Evolutionary conservation across 306 rosid species (phyloP), one percentile per base, ranked within the genome.

Genomic region (Psophocarpus tetragonolobus): DNA sequence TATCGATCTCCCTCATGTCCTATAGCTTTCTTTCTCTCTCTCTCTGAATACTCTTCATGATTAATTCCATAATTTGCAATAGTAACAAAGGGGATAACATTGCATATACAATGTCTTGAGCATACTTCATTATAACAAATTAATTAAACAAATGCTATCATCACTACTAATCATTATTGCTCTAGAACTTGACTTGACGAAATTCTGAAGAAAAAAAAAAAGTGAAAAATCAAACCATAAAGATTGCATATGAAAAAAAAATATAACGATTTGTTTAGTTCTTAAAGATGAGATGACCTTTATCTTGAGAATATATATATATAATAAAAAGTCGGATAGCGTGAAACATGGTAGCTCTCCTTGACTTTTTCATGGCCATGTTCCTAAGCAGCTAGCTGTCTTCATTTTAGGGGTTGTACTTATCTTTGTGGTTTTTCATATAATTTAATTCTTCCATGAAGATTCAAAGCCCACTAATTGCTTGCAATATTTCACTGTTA

Each of bases 281-380:
- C 15, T 35, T 36, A 64, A 62, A 8, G 8, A 63, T 33, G 27
- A 33, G 24, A n/a, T 18, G 26, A 63, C 27, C 4, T 36, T 64
- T 35, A 17, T 64, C 11, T 4, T 36, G 48, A 64, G 5, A 1
- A 36, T 30, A 64, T 12, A 20, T n/a, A n/a, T n/a, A n/a, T n/a
- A 64, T 64, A 17, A 64, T 36, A 36, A 18, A 36, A 50, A 30
- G 8, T 4, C 35, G 26, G 13, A 62, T 47, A 18, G 47, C 70
- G 70, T 63, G 70, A 33, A 63, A 32, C 69, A 63, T 63, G 70
- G 35, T 35, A 63, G 47, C n/a, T 17, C 44, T 17, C 39, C 68
- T 26, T 62, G 26, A 33, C 45, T n/a, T 32, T n/a, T 62, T 32
- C 44, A 5, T 60, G 32, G 68, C 33, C 68, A n/a, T 17, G 5